phyloP scores from a whole-genome alignment of 805 yeast species.

The Metschnikowia gelsemii region DNA sequence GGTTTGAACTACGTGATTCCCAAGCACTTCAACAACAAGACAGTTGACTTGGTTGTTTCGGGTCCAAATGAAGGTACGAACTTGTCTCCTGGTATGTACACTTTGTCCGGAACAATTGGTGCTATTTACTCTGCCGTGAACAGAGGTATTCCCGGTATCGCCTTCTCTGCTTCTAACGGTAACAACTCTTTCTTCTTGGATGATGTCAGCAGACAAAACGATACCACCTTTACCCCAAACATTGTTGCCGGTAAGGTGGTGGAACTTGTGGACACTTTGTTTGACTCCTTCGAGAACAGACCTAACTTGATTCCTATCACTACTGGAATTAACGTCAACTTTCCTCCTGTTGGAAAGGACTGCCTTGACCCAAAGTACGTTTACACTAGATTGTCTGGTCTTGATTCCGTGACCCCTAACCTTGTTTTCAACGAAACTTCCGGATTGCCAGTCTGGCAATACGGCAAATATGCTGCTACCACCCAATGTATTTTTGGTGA shows the following conservation, averaged over 20 bases:
- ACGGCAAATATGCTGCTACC: slow-evolving; percentile 29
- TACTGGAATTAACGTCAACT: slow-evolving; percentile 28
- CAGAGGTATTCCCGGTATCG: slow-evolving; percentile 28
- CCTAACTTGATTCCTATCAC: slow-evolving; percentile 22
- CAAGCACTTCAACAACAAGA: slow-evolving; percentile 19
- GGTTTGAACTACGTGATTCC: slow-evolving; percentile 29
- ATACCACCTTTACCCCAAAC: slow-evolving; percentile 25
- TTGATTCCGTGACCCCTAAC: slow-evolving; percentile 29
- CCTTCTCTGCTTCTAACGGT: slow-evolving; percentile 28
- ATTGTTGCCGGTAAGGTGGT: slow-evolving; percentile 28
- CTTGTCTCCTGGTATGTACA: slow-evolving; percentile 29
- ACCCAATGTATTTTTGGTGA: slow-evolving; percentile 35
- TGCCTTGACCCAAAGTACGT: slow-evolving; percentile 46
- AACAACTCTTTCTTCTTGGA: slow-evolving; percentile 31
- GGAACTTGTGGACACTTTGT: slow-evolving; percentile 23
- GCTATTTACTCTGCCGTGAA: slow-evolving; percentile 27
- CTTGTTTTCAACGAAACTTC: slow-evolving; percentile 42
- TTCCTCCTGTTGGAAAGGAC: slow-evolving; percentile 24
- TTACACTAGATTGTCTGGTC: slow-evolving; percentile 48
- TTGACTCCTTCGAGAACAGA: slow-evolving; percentile 18
- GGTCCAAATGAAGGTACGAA: slow-evolving; percentile 35
- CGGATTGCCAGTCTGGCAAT: slow-evolving; percentile 24
- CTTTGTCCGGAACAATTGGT: slow-evolving; percentile 29
- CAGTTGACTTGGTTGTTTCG: slow-evolving; percentile 27
- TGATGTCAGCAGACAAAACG: slow-evolving; percentile 20